Percentiles rank a stretch among this genome's conserved stretches.
phyloP scores from a whole-genome alignment of 257 asterid genomes.

The Lantana camara region DNA sequence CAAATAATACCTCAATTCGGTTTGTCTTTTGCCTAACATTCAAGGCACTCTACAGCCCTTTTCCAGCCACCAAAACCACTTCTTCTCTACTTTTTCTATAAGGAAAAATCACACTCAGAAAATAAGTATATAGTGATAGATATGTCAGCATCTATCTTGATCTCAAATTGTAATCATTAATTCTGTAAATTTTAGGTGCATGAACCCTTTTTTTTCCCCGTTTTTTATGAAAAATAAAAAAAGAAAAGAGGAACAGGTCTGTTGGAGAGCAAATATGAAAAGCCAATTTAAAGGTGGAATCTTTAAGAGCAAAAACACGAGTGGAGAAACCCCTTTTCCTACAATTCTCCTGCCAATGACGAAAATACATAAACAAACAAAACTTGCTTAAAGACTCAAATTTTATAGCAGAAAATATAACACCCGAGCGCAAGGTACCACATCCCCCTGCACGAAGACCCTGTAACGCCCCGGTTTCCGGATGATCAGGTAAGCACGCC shows the following conservation, averaged over 20 bases:
- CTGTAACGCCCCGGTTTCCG: no score
- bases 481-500: no score
- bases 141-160: slow-evolving; percentile 27
- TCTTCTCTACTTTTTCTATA: slow-evolving; percentile 52
- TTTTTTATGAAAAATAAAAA: not conserved
- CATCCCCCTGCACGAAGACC: no score
- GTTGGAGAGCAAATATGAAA: slow-evolving; percentile 7
- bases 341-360: not conserved
- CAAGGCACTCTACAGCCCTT: slow-evolving; percentile 57
- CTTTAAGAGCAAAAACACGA: slow-evolving; percentile 42
- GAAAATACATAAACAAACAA: not conserved
- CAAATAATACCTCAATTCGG: slow-evolving; percentile 45
- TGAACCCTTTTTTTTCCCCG: not conserved
- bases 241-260: not conserved
- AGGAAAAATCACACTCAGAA: slow-evolving; percentile 46
- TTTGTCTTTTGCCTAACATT: slow-evolving; percentile 59
- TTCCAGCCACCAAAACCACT: slow-evolving; percentile 47
- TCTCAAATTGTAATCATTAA: slow-evolving; percentile 22
- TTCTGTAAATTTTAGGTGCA: not conserved
- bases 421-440: no score
- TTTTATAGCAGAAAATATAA: not conserved
- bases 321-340: slow-evolving; percentile 27
- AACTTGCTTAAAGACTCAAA: not conserved
- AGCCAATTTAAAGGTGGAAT: slow-evolving; percentile 36
- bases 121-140: slow-evolving; percentile 32